These are phyloP conservation scores for Hymenoscyphus fraxineus DNA, from an alignment of 2,329 filamentous ascomycete genomes.

Conservation along the genomic window DNA sequence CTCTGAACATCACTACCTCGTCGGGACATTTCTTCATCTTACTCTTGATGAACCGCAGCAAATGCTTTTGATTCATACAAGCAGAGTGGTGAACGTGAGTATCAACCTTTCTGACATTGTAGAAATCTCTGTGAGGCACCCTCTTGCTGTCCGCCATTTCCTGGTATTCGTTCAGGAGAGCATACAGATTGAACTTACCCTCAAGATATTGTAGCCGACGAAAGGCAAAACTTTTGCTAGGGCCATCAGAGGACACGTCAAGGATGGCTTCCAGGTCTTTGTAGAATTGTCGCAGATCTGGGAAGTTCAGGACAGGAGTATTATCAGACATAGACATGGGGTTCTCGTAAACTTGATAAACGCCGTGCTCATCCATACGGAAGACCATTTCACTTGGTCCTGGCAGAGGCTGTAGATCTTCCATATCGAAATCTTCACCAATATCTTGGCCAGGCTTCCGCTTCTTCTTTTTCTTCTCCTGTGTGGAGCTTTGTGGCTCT, in stretches of 20 bases:
- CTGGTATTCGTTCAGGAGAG: conserved; percentile 91
- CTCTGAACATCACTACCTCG: conserved; percentile 86
- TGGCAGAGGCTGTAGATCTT: conserved; percentile 73
- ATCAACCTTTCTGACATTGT: conserved; percentile 97
- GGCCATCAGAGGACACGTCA: conserved; percentile 88
- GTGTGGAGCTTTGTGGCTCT: conserved; percentile 35
- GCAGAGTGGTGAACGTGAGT: conserved; percentile 99
- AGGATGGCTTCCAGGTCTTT: conserved; percentile 87
- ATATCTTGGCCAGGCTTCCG: conserved; percentile 88
- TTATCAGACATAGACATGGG: conserved; percentile 57
- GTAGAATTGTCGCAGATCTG: conserved; percentile 91
- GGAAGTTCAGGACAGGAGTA: conserved; percentile 75
- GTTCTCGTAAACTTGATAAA: conserved; percentile 88
- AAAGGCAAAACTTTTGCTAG: conserved; percentile 95
- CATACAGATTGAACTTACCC: conserved; percentile 94
- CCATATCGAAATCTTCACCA: conserved; percentile 85
- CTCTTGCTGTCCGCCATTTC: conserved; percentile 97
- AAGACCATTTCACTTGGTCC: conserved; percentile 66
- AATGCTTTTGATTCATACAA: conserved; percentile 99
- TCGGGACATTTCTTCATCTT: conserved; percentile 99
- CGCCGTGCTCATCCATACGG: conserved; percentile 74
- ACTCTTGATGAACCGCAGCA: conserved; percentile 97
- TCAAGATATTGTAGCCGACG: conserved; percentile 91
- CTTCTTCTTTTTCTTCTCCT: conserved; percentile 51
- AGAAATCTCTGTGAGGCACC: conserved; percentile 96